These are phyloP conservation scores for Lipomyces japonicus DNA, from an alignment of 805 yeast species.

Conservation along the genomic window DNA sequence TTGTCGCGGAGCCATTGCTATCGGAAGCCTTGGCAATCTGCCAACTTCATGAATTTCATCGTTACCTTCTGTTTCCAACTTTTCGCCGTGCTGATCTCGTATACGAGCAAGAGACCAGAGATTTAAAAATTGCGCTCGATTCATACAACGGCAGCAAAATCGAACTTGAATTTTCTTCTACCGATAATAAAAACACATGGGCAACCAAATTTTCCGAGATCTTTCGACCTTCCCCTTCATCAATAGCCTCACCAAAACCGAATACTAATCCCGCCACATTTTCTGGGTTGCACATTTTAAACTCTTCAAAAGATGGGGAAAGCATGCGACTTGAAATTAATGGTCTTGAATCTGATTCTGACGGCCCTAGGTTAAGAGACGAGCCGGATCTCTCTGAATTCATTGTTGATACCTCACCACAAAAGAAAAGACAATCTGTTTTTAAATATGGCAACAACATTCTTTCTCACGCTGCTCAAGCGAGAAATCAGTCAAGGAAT, in stretches of 20 bases:
- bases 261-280: background rate
- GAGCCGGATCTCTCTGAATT: conserved; percentile 20
- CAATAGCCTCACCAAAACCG: conserved; percentile 1
- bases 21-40: conserved; percentile 26
- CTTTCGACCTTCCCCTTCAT: conserved; percentile 24
- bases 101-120: conserved; percentile 1
- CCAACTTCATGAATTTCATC: conserved; percentile 24
- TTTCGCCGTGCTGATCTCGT: conserved; percentile 23
- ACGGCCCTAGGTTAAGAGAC: conserved; percentile 19
- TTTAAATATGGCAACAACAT: conserved; percentile 7
- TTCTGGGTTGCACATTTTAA: conserved; percentile 16
- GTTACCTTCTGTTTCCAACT: conserved; percentile 24
- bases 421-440: conserved; percentile 20
- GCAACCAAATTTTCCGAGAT: conserved; percentile 8
- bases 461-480: background rate
- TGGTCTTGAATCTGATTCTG: conserved; percentile 19
- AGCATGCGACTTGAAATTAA: conserved; percentile 8
- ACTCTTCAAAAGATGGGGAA: background rate
- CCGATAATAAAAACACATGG: conserved; percentile 19
- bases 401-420: conserved; percentile 21
- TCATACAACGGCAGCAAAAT: conserved; percentile 20
- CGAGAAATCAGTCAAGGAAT: background rate
- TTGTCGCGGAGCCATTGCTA: conserved; percentile 18
- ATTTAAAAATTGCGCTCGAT: conserved; percentile 6
- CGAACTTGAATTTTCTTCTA: conserved; percentile 19